Evolutionary conservation across 495 filamentous ascomycete species (phyloP).

Genomic region (Letharia columbiana): DNA sequence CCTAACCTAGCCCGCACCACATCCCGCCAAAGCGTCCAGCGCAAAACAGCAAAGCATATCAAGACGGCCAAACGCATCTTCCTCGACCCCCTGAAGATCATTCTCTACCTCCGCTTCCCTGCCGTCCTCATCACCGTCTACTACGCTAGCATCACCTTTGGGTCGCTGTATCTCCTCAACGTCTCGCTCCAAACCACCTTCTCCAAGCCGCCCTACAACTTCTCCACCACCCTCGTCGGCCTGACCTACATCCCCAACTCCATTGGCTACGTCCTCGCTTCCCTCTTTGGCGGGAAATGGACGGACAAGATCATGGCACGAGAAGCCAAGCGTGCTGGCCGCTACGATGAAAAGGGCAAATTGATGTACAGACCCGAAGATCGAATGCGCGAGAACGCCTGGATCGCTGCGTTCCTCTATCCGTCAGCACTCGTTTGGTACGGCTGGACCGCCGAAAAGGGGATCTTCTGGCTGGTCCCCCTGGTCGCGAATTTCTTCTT

Average conservation of each 20-base stretch:
- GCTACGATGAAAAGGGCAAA: slow-evolving; percentile 62
- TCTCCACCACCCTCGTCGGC: slow-evolving; percentile 61
- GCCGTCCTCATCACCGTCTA: slow-evolving; percentile 74
- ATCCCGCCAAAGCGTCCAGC: slow-evolving; percentile 47
- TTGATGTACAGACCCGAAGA: slow-evolving; percentile 75
- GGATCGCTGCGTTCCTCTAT: slow-evolving; percentile 67
- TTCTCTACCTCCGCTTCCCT: slow-evolving; percentile 72
- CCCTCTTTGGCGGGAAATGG: slow-evolving; percentile 73
- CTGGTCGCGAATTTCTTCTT: slow-evolving; percentile 84
- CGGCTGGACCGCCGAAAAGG: slow-evolving; percentile 54
- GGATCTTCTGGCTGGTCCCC: slow-evolving; percentile 52
- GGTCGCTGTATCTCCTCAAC: slow-evolving; percentile 77
- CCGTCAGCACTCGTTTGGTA: slow-evolving; percentile 60
- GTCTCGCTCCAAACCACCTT: slow-evolving; percentile 76
- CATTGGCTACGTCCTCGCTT: slow-evolving; percentile 68
- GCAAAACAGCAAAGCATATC: slow-evolving; percentile 44
- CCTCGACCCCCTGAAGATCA: slow-evolving; percentile 70
- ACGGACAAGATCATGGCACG: slow-evolving; percentile 84
- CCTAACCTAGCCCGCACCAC: slow-evolving; percentile 47
- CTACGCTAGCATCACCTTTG: slow-evolving; percentile 75
- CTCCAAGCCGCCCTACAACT: slow-evolving; percentile 63
- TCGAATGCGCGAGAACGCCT: slow-evolving; percentile 83
- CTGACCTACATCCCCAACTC: slow-evolving; percentile 75
- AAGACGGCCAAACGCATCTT: slow-evolving; percentile 55
- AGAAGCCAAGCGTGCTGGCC: slow-evolving; percentile 60